A percentile compares a stretch with the other conserved stretches of the same genome.
These are phyloP conservation scores for Pythium guiyangense DNA, from an alignment of 352 stramenopile genomes.

Conservation along the genomic window DNA sequence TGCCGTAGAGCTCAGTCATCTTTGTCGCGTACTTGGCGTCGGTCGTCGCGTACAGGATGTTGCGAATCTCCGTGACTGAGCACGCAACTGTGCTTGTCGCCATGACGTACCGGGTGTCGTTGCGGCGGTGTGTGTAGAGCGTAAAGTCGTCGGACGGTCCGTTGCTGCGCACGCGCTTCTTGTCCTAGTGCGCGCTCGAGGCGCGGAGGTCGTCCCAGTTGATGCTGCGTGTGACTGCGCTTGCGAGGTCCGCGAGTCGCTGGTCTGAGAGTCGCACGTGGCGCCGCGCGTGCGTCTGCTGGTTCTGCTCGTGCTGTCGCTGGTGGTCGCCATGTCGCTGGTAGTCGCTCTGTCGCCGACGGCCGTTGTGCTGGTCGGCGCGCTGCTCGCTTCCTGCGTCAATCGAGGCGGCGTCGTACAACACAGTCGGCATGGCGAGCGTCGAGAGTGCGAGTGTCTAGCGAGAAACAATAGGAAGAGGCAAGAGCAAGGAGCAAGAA, in stretches of 20 bases:
- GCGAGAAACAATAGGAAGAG: too few relatives aligned
- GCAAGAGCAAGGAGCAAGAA: too few relatives aligned
- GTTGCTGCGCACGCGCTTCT: constrained; percentile 7
- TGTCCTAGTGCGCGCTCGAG: constrained; percentile 17
- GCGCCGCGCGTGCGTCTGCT: constrained; percentile 15
- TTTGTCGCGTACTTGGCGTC: constrained; percentile 26
- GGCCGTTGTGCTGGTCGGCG: background rate
- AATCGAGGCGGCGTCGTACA: background rate
- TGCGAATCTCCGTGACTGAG: constrained; percentile 33
- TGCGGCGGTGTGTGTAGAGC: constrained; percentile 20
- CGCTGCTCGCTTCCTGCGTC: background rate
- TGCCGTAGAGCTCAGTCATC: constrained; percentile 40
- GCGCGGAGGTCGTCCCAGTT: constrained; percentile 24
- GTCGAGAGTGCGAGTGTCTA: too few relatives aligned
- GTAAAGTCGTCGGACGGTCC: constrained; percentile 5
- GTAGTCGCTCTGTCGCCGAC: too few relatives aligned
- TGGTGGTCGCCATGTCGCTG: too few relatives aligned
- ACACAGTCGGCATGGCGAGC: background rate
- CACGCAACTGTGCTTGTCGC: constrained; percentile 28
- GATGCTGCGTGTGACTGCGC: constrained; percentile 19
- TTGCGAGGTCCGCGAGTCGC: constrained; percentile 31
- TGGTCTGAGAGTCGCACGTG: constrained; percentile 43
- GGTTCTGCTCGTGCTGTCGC: background rate
- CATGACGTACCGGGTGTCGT: constrained; percentile 26
- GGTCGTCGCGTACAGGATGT: constrained; percentile 24